Conservation (phyloP, 768 basidiomycete species). For the Auricularia cornea region DNA sequence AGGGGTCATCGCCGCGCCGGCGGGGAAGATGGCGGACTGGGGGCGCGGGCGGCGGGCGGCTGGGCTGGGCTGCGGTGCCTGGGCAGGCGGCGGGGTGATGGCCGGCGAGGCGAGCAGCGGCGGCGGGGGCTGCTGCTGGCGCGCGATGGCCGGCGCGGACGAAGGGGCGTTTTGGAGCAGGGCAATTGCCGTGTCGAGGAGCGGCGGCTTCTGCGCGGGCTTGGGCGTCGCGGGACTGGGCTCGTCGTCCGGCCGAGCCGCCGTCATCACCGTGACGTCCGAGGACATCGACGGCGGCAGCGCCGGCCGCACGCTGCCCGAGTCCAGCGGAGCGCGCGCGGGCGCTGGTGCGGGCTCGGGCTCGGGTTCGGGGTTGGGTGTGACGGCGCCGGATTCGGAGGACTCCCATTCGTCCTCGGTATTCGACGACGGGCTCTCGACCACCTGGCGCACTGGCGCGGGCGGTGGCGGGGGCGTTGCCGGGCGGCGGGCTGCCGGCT, state of each 20-base stretch:
- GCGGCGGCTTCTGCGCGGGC: background rate
- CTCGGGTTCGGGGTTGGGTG: constrained; percentile 39
- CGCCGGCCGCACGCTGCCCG: constrained; percentile 16
- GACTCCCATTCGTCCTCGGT: constrained; percentile 69
- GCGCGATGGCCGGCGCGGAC: background rate
- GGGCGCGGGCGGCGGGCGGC: background rate
- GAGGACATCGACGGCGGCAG: constrained; percentile 13
- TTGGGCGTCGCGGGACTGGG: constrained; percentile 4
- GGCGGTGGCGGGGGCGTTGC: constrained; percentile 4
- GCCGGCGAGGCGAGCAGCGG: background rate
- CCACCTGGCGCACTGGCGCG: background rate
- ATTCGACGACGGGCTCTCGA: constrained; percentile 21
- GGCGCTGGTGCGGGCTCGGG: constrained; percentile 34
- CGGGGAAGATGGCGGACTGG: constrained; percentile 8
- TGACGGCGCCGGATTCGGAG: constrained; percentile 66
- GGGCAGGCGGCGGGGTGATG: background rate
- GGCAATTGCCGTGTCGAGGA: background rate
- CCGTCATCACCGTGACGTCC: constrained; percentile 24
- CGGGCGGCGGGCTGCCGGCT: background rate
- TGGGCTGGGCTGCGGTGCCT: background rate
- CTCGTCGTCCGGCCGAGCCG: background rate
- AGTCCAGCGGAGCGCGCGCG: constrained; percentile 29
- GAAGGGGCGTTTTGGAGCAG: background rate
- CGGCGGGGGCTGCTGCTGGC: background rate
- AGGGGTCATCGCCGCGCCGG: constrained; percentile 22